These are phyloP conservation scores for Primulina huaijiensis DNA, from an alignment of 257 asterid genomes.

Conservation along the genomic window DNA sequence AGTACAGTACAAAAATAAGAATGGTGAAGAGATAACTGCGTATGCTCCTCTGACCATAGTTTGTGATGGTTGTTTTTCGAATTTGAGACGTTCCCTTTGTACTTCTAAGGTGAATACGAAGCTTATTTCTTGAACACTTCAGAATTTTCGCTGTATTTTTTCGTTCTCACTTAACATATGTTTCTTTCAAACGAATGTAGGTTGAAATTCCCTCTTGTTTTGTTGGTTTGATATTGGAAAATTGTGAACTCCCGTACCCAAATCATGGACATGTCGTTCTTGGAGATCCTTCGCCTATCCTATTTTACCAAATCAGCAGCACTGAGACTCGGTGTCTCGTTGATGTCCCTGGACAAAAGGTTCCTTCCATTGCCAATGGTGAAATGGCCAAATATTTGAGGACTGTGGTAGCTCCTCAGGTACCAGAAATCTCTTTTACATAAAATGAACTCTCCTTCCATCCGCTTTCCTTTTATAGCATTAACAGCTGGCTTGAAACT, in stretches of 20 bases:
- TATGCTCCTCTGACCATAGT: constrained; percentile 41
- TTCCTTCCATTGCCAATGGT: constrained; percentile 51
- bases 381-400: constrained; percentile 55
- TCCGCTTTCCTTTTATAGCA: not conserved
- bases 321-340: constrained; percentile 53
- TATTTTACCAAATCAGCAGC: constrained; percentile 57
- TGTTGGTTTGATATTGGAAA: constrained; percentile 53
- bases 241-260: constrained; percentile 49
- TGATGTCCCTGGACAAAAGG: constrained; percentile 62
- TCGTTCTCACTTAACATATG: not conserved
- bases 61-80: constrained; percentile 45
- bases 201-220: constrained; percentile 60
- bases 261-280: constrained; percentile 57
- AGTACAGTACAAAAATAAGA: constrained; percentile 30
- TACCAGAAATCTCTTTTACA: constrained; percentile 3
- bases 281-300: constrained; percentile 53
- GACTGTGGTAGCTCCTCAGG: constrained; percentile 56
- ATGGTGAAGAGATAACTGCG: constrained; percentile 27
- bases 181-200: constrained; percentile 17
- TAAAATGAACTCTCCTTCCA: not conserved
- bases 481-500: not conserved
- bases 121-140: not conserved
- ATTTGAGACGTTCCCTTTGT: constrained; percentile 7
- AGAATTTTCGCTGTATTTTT: too few relatives aligned
- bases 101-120: not conserved